phyloP scores from a whole-genome alignment of 768 basidiomycete species.

The Agaricus sinodeliciosus region DNA sequence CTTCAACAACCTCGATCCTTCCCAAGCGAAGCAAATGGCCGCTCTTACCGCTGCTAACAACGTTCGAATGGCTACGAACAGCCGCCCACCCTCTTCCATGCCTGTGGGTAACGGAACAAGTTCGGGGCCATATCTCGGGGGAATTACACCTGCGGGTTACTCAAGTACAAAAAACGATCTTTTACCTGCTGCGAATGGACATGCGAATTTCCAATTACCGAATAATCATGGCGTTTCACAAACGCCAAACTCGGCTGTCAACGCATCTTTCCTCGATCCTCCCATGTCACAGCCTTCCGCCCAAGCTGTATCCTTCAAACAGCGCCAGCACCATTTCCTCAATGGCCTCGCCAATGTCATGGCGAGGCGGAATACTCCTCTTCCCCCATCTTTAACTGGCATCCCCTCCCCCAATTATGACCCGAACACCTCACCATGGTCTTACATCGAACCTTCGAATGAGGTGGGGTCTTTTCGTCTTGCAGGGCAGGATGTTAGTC shows the following conservation, averaged over 20 bases:
- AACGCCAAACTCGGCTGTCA: slow-evolving; percentile 27
- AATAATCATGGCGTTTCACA: slow-evolving; percentile 31
- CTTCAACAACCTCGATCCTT: slow-evolving; percentile 55
- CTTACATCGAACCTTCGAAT: slow-evolving; percentile 52
- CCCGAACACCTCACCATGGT: slow-evolving; percentile 56
- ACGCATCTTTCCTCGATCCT: slow-evolving; percentile 38
- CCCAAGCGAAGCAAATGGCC: slow-evolving; percentile 74
- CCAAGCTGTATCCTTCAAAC: slow-evolving; percentile 33
- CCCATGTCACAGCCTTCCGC: slow-evolving; percentile 29
- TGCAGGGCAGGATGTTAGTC: slow-evolving; percentile 67
- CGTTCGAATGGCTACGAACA: slow-evolving; percentile 52
- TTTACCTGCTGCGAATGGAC: slow-evolving; percentile 27
- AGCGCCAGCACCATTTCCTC: slow-evolving; percentile 57
- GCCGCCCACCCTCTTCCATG: slow-evolving; percentile 27
- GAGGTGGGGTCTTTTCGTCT: slow-evolving; percentile 62
- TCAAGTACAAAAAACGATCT: slow-evolving; percentile 39
- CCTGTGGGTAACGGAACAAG: slow-evolving; percentile 48
- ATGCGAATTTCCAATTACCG: slow-evolving; percentile 40
- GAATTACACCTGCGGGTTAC: slow-evolving; percentile 41
- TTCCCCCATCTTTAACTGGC: slow-evolving; percentile 72
- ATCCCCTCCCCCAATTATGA: slow-evolving; percentile 54
- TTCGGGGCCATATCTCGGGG: slow-evolving; percentile 64
- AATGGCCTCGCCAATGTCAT: slow-evolving; percentile 54
- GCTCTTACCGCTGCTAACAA: slow-evolving; percentile 61
- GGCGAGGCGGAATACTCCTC: slow-evolving; percentile 48